A percentile compares a stretch with the other conserved stretches of the same genome.
These are phyloP conservation scores for Mycena pura DNA, from an alignment of 768 basidiomycete species.

Conservation along the genomic window DNA sequence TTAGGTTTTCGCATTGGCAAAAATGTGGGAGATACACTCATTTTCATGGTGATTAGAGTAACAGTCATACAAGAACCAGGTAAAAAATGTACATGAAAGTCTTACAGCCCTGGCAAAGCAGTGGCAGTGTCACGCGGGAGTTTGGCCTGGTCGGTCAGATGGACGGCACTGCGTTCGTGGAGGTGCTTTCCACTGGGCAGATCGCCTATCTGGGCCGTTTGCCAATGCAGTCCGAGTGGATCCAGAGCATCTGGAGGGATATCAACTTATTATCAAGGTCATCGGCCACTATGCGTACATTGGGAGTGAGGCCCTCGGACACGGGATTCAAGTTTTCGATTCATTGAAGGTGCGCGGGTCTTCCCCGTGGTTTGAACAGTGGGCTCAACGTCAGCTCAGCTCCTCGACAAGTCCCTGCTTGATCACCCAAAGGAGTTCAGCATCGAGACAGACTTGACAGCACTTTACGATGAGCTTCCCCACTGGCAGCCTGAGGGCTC, in stretches of 20 bases:
- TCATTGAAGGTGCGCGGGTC: conserved; percentile 27
- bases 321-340: conserved; percentile 39
- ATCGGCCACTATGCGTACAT: conserved; percentile 31
- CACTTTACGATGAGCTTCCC: conserved; percentile 32
- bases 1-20: too few relatives aligned
- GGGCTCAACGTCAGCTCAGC: not conserved
- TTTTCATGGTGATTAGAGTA: too few relatives aligned
- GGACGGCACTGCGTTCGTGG: conserved; percentile 22
- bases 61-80: too few relatives aligned
- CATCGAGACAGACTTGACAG: conserved; percentile 20
- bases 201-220: conserved; percentile 33
- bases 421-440: conserved; percentile 31
- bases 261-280: too few relatives aligned
- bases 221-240: conserved; percentile 26
- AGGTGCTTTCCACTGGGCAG: conserved; percentile 13
- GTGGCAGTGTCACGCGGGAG: conserved; percentile 1
- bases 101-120: too few relatives aligned
- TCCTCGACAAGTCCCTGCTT: conserved; percentile 22
- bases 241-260: conserved; percentile 32
- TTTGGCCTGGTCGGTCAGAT: conserved; percentile 18
- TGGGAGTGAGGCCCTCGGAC: conserved; percentile 34
- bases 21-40: too few relatives aligned
- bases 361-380: not conserved
- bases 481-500: conserved; percentile 36
- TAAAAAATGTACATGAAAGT: too few relatives aligned